Evolutionary conservation across 805 yeast genomes (phyloP).

Genomic region (Myxozyma sirexii): DNA sequence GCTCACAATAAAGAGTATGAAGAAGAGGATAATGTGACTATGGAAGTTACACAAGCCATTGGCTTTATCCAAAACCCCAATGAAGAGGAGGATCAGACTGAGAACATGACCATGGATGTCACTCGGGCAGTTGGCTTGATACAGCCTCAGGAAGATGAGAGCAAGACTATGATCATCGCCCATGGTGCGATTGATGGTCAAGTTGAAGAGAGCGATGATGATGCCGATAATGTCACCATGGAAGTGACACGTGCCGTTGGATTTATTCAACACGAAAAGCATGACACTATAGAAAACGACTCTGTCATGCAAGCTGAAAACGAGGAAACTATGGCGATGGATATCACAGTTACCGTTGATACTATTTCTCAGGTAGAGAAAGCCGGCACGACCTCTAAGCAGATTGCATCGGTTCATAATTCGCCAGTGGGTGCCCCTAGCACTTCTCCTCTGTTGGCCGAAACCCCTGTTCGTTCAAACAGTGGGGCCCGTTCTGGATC

Average conservation of each 20-base stretch:
- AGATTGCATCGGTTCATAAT: too few relatives aligned
- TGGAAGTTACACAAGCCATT: constrained; percentile 34
- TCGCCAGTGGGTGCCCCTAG: too few relatives aligned
- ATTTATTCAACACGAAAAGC: not conserved
- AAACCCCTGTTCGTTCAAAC: not conserved
- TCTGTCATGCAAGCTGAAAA: not conserved
- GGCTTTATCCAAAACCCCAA: constrained; percentile 21
- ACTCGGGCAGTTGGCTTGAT: constrained; percentile 27
- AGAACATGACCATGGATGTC: constrained; percentile 18
- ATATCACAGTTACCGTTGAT: constrained; percentile 26
- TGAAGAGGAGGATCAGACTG: constrained; percentile 7
- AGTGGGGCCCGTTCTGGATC: constrained; percentile 1
- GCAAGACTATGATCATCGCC: constrained; percentile 24
- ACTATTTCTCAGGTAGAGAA: constrained; percentile 3
- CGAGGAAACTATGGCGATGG: constrained; percentile 23
- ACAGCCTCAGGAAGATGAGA: constrained; percentile 5
- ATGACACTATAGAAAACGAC: not conserved
- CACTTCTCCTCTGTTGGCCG: not conserved
- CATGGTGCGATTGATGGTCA: constrained; percentile 9
- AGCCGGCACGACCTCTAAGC: too few relatives aligned
- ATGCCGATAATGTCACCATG: constrained; percentile 1
- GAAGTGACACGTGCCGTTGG: constrained; percentile 25
- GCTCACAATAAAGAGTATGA: not conserved
- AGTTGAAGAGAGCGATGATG: not conserved
- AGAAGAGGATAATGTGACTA: constrained; percentile 23